Evolutionary conservation across 176 grass and related monocot genomes (phyloP), one percentile per base, ranked within the genome.

Genomic region (Juncus effusus): DNA sequence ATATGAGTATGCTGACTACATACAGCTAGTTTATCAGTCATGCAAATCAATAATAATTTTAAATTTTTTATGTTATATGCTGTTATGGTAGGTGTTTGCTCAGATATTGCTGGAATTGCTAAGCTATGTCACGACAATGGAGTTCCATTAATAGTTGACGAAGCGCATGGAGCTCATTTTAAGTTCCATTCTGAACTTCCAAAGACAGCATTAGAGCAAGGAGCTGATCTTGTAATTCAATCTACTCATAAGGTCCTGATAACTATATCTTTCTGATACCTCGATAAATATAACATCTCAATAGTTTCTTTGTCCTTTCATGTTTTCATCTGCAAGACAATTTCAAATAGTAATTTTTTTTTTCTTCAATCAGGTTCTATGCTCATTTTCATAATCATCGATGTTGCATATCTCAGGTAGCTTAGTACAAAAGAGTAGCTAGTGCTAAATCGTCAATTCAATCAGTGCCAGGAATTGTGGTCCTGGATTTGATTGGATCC

Each of bases 161-260:
- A 94, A 68, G 82, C 90, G 7, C 90, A 89, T 69, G 85, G 90
- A 2, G 90, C 85, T 0, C 90, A 89, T 77, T 89, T 94, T 49
- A 74, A 69, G 64, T 94, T 94, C 50, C 79, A 83, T 14, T 13
- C 63, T 36, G 64, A 63, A 56, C 83, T 94, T 41, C 90, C 90
- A 28, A 74, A 67, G n/a, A 89, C 85, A 5, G 82, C 85, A 8
- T 65, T 83, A 12, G 85, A 89, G 61, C 82, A 89, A 80, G 85
- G 90, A 36, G 90, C 85, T 2, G 85, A 89, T 3, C 28, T 94
- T 10, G 79, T 79, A 51, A 79, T 85, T 60, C 90, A 94, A 67
- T 94, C 90, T 51, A 94, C 85, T 0, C 90, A 94, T 77, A 94
- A 94, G 70, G 85, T 94, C 19, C 6, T 47, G 42, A 47, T 47